phyloP scores from a whole-genome alignment of 1,139 yeast genomes.

The Pichia sp. region DNA sequence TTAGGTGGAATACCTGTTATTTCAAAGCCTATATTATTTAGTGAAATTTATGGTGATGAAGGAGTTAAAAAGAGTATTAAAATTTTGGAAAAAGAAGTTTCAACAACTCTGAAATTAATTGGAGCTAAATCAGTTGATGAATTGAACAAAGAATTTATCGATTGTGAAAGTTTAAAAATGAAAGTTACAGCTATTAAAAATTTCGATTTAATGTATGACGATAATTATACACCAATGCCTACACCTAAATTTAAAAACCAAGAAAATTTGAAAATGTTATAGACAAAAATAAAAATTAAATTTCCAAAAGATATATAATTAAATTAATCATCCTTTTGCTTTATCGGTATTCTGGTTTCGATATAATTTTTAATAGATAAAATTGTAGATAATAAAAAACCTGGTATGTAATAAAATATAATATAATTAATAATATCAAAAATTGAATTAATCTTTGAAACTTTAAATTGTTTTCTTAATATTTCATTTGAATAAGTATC shows the following conservation, averaged over 20 bases:
- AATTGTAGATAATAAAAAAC: neutral
- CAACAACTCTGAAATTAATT: conserved; percentile 46
- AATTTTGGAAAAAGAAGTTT: conserved; percentile 43
- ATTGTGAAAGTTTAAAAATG: conserved; percentile 30
- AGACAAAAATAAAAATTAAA: neutral
- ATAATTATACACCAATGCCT: conserved; percentile 14
- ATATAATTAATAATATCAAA: neutral
- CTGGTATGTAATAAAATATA: conserved; percentile 6
- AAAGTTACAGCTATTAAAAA: conserved; percentile 5
- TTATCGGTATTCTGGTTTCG: neutral
- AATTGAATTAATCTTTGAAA: neutral
- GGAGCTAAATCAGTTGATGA: conserved; percentile 43
- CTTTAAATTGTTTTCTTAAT: conserved; percentile 6
- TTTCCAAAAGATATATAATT: too few species aligned
- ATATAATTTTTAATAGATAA: conserved; percentile 35
- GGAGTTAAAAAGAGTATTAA: conserved; percentile 51
- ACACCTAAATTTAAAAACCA: conserved; percentile 13
- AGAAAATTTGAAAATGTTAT: conserved; percentile 5
- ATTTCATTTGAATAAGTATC: conserved; percentile 6
- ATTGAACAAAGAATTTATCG: conserved; percentile 41
- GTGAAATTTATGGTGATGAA: conserved; percentile 59
- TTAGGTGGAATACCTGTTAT: conserved; percentile 66
- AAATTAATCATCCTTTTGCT: neutral
- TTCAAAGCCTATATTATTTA: conserved; percentile 60
- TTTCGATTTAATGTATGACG: conserved; percentile 12